Percentiles rank a stretch among this genome's conserved stretches.
These are phyloP conservation scores for Ophioceras dolichostomum DNA, from an alignment of 2,329 filamentous ascomycete genomes.

Conservation along the genomic window DNA sequence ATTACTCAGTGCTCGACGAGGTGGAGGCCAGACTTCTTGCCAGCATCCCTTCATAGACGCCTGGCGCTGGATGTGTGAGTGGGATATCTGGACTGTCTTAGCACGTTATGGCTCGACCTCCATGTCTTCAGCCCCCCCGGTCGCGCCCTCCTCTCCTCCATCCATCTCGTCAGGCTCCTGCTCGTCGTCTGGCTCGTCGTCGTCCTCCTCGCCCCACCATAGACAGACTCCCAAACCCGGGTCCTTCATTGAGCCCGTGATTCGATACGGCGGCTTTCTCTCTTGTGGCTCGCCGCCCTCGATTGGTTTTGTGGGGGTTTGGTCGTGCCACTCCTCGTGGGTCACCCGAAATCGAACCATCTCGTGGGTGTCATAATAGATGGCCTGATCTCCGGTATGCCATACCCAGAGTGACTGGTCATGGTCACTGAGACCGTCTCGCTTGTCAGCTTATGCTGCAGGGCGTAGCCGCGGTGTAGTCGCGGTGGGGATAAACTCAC, in stretches of 20 bases:
- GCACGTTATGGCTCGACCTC: not conserved
- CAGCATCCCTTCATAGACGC: not conserved
- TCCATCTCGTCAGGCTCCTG: not conserved
- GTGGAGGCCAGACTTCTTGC: conserved; percentile 75
- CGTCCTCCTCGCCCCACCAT: conserved; percentile 26
- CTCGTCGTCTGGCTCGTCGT: not conserved
- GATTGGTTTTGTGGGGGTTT: conserved; percentile 57
- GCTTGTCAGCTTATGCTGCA: conserved; percentile 10
- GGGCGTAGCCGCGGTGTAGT: not conserved
- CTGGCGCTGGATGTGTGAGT: not conserved
- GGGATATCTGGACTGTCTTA: not conserved
- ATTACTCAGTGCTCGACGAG: conserved; percentile 80
- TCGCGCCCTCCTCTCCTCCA: not conserved
- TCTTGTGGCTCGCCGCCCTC: conserved; percentile 47
- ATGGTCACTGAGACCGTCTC: conserved; percentile 45
- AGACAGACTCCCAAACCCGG: conserved; percentile 49
- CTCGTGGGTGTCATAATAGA: conserved; percentile 87
- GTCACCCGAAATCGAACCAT: conserved; percentile 77
- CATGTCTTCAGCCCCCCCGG: not conserved
- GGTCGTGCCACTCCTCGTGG: conserved; percentile 83
- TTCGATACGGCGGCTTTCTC: conserved; percentile 58
- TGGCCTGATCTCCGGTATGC: conserved; percentile 58
- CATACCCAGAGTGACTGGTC: conserved; percentile 76
- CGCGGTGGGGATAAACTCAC: conserved; percentile 32
- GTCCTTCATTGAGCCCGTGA: conserved; percentile 53